Base-by-base conservation (phyloP, 345 rosid species). In the Diplotaxis tenuifolia region DNA sequence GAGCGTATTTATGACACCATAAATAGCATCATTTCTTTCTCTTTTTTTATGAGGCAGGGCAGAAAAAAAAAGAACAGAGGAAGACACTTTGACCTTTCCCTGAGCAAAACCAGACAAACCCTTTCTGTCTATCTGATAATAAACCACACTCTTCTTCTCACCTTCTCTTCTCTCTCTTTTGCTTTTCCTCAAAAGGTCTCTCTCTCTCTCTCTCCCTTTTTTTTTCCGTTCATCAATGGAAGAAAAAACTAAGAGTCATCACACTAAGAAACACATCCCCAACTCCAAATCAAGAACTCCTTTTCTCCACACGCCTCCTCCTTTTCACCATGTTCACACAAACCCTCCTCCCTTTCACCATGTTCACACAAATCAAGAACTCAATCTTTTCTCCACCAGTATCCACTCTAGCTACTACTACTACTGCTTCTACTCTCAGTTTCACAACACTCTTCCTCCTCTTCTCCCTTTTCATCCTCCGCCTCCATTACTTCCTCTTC, bases 401-500 rank as follows among this genome's bases (percentile, higher is more conserved):
- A 28, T 59, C 67, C 61, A 76, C 5, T 70, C 80, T 15, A 72
- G 63, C 54, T 84, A 82, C 47, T 83, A 84, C 67, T 85, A 82
- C 55, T 84, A 71, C 47, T 88, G 82, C 56, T 73, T 84, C 71
- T 75, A 84, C 75, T 92, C 87, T 49, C 86, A 86, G 81, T 81
- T 88, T 10, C 82, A 82, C 66, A 84, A 84, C 78, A 77, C 84
- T 75, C 77, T 79, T 73, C 82, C 71, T 45, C 52, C 52, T 14
- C 49, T 7, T 40, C 50, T 86, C 74, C 85, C 83, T 75, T 92
- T 83, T 67, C 97, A 87, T 49, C 92, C 87, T 80, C 84, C 88
- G 78, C 85, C 87, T 75, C 80, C 83, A 22, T 8, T 42, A 1
- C 71, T 84, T 52, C 90, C 89, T 62, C 81, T 83, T 42, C 89